These are phyloP conservation scores for Triticum urartu DNA, from an alignment of 176 grass and related monocot genomes.

Conservation along the genomic window DNA sequence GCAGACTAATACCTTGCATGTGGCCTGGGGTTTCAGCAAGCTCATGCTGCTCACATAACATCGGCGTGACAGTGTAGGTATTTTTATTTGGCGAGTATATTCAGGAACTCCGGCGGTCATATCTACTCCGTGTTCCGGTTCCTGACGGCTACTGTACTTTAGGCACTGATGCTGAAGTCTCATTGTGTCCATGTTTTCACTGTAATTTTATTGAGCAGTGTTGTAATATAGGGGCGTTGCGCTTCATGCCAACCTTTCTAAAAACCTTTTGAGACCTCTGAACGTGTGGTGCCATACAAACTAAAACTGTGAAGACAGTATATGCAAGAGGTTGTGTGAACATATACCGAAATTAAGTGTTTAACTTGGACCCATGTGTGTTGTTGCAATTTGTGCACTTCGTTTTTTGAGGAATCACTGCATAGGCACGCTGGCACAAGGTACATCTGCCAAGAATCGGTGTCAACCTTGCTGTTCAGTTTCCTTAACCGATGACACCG, in stretches of 20 bases:
- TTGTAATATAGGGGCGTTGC: slow-evolving; percentile 48
- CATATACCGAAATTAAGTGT: not conserved
- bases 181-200: not conserved
- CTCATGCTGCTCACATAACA: slow-evolving; percentile 39
- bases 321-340: not conserved
- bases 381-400: not conserved
- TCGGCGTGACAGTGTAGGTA: slow-evolving; percentile 30
- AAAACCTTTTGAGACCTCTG: slow-evolving; percentile 7
- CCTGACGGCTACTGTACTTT: not conserved
- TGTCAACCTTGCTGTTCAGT: too few relatives aligned
- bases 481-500: too few relatives aligned
- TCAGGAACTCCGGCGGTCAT: slow-evolving; percentile 25
- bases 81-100: slow-evolving; percentile 34
- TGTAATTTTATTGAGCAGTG: slow-evolving; percentile 7
- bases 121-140: slow-evolving; percentile 1
- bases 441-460: too few relatives aligned
- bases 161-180: not conserved
- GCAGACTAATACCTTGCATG: slow-evolving; percentile 20
- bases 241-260: slow-evolving; percentile 42
- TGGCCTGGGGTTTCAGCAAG: slow-evolving; percentile 31
- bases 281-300: not conserved
- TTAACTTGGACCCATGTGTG: not conserved
- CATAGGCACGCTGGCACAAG: too few relatives aligned
- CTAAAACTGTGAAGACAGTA: slow-evolving; percentile 20
- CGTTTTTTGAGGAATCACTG: too few relatives aligned